Evolutionary conservation across 1,139 yeast species (phyloP).

Genomic region (Saccharomycopsis crataegensis): DNA sequence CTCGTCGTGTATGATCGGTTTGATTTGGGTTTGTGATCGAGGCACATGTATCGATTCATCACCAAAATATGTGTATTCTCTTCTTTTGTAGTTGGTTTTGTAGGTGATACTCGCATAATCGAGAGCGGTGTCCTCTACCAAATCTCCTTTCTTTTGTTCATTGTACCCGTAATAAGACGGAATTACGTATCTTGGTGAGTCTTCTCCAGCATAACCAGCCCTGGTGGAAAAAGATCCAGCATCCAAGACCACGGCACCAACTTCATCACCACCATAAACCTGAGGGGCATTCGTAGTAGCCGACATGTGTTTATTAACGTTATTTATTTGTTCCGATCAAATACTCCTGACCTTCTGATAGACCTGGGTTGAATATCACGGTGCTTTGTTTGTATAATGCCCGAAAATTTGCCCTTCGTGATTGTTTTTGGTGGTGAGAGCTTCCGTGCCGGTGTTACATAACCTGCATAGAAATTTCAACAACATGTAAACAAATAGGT

Average conservation of each 20-base stretch:
- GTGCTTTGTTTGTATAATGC: no score
- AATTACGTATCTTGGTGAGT: slow-evolving; percentile 68
- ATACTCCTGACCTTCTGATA: no score
- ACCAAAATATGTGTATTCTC: slow-evolving; percentile 30
- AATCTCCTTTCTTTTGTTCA: slow-evolving; percentile 21
- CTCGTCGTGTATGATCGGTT: slow-evolving; percentile 55
- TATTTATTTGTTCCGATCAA: neutral
- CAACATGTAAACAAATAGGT: no score
- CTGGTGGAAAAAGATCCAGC: slow-evolving; percentile 83
- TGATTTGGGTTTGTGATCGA: slow-evolving; percentile 43
- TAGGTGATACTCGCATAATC: slow-evolving; percentile 12
- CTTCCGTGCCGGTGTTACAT: no score
- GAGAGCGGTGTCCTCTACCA: neutral
- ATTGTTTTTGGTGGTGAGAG: no score
- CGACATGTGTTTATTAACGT: neutral
- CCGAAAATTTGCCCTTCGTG: no score
- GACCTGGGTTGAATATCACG: no score
- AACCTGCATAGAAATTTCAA: no score
- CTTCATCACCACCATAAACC: slow-evolving; percentile 69
- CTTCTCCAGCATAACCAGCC: slow-evolving; percentile 93
- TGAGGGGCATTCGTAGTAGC: slow-evolving; percentile 25
- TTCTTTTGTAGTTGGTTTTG: slow-evolving; percentile 21
- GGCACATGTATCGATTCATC: slow-evolving; percentile 58
- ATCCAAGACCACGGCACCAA: slow-evolving; percentile 84
- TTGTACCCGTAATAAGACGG: slow-evolving; percentile 52